Evolutionary conservation across 1,284 basidiomycete genomes (phyloP).

Genomic region (Apiotrichum montevideense): DNA sequence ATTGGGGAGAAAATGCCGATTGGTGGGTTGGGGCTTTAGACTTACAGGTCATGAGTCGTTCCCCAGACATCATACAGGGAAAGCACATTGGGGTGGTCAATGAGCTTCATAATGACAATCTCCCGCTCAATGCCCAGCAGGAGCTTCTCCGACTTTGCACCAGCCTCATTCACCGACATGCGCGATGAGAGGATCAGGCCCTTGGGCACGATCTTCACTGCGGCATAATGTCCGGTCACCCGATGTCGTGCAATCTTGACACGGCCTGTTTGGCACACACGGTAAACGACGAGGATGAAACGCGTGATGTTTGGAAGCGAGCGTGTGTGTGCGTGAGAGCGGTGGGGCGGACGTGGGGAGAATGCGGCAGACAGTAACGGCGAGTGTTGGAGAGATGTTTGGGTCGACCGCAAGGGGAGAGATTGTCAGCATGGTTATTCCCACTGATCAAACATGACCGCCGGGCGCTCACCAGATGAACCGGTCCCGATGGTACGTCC

Average conservation of each 20-base stretch:
- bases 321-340: too few species aligned
- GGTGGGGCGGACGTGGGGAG: too few species aligned
- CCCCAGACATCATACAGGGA: conserved; percentile 97
- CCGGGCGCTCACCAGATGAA: conserved; percentile 62
- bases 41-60: conserved; percentile 49
- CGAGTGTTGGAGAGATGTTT: too few species aligned
- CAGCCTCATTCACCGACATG: conserved; percentile 62
- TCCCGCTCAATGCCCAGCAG: conserved; percentile 86
- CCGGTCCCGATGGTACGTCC: conserved; percentile 88
- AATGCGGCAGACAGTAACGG: too few species aligned
- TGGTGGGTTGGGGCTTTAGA: neutral
- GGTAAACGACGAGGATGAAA: neutral
- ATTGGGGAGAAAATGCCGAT: too few species aligned
- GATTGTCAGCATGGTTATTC: neutral
- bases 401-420: neutral
- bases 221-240: conserved; percentile 82
- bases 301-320: neutral
- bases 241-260: conserved; percentile 87
- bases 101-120: conserved; percentile 98
- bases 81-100: conserved; percentile 94
- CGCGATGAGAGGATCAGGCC: conserved; percentile 64
- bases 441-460: neutral
- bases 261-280: conserved; percentile 55
- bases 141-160: conserved; percentile 65
- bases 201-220: conserved; percentile 95